These are phyloP conservation scores for Fusarium xylarioides DNA, from an alignment of 2,329 filamentous ascomycete species.

Conservation along the genomic window DNA sequence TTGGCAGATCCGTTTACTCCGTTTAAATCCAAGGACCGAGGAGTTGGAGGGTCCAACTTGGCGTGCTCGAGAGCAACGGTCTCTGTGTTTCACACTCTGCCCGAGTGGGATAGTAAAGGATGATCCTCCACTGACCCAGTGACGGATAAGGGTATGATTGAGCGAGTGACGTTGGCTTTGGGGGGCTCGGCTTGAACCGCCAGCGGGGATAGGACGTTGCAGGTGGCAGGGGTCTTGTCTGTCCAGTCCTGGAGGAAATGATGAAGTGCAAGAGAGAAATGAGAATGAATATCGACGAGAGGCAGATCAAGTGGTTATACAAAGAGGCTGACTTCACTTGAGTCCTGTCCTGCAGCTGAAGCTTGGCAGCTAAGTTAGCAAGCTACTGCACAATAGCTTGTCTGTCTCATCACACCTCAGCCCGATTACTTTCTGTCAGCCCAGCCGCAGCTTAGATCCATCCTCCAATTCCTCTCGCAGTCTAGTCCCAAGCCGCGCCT, in stretches of 20 bases:
- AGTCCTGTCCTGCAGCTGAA: not conserved
- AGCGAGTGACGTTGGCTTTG: slow-evolving; percentile 30
- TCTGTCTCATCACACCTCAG: slow-evolving; percentile 21
- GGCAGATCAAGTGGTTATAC: slow-evolving; percentile 1
- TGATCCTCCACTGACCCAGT: slow-evolving; percentile 29
- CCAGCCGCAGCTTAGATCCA: slow-evolving; percentile 29
- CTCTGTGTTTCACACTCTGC: slow-evolving; percentile 29
- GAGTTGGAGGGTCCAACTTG: slow-evolving; percentile 9
- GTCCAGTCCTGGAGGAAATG: not conserved
- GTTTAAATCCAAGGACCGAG: slow-evolving; percentile 11
- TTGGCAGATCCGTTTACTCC: slow-evolving; percentile 21
- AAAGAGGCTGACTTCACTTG: not conserved
- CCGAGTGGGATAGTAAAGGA: slow-evolving; percentile 8
- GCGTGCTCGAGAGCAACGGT: slow-evolving; percentile 7
- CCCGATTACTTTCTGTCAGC: slow-evolving; percentile 25
- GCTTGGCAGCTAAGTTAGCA: too few relatives aligned
- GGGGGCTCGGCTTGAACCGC: slow-evolving; percentile 30
- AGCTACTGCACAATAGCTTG: not conserved
- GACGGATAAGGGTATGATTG: slow-evolving; percentile 14
- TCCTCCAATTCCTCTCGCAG: slow-evolving; percentile 20
- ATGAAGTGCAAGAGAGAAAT: slow-evolving; percentile 14
- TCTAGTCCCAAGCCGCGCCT: slow-evolving; percentile 34
- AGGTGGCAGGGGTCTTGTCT: not conserved
- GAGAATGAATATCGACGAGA: not conserved
- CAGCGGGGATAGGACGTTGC: slow-evolving; percentile 7